Percentiles rank a stretch among this genome's conserved stretches.
Evolutionary conservation across 371 early-diverging fungal genomes (phyloP).

Genomic region (Rhizopus sp.): DNA sequence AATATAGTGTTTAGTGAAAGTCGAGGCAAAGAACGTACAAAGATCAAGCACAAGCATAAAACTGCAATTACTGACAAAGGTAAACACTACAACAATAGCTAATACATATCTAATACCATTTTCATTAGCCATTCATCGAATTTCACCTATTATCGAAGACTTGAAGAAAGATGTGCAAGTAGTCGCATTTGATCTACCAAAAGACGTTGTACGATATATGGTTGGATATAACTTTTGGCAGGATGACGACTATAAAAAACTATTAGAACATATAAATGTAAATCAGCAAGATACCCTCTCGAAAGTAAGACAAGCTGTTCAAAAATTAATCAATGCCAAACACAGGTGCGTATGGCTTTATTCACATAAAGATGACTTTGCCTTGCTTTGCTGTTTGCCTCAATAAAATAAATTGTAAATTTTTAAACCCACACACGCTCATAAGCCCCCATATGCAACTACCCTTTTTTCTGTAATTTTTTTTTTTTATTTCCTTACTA

Average conservation of each 20-base stretch:
- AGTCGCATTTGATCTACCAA: conserved; percentile 67
- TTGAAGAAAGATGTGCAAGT: conserved; percentile 65
- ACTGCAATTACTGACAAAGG: conserved; percentile 72
- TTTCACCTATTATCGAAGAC: conserved; percentile 57
- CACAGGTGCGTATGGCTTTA: conserved; percentile 74
- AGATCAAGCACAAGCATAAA: conserved; percentile 73
- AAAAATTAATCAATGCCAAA: conserved; percentile 60
- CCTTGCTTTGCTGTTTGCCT: conserved; percentile 48
- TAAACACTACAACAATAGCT: conserved; percentile 16
- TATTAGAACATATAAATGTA: conserved; percentile 33
- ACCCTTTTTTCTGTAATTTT: conserved; percentile 5
- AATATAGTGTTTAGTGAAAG: conserved; percentile 46
- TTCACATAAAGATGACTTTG: conserved; percentile 68
- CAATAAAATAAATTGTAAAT: conserved; percentile 7
- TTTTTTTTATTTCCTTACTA: conserved; percentile 5
- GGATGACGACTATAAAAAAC: conserved; percentile 64
- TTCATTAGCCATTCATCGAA: conserved; percentile 53
- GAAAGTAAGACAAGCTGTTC: conserved; percentile 62
- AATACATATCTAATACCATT: neutral
- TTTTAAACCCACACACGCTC: too few species aligned
- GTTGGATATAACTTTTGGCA: conserved; percentile 60
- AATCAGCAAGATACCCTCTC: conserved; percentile 42
- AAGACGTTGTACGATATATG: conserved; percentile 58
- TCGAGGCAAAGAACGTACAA: conserved; percentile 48
- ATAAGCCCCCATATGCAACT: conserved; percentile 5